phyloP scores from a whole-genome alignment of 1,284 basidiomycete species.

The Austroboletus niveus region DNA sequence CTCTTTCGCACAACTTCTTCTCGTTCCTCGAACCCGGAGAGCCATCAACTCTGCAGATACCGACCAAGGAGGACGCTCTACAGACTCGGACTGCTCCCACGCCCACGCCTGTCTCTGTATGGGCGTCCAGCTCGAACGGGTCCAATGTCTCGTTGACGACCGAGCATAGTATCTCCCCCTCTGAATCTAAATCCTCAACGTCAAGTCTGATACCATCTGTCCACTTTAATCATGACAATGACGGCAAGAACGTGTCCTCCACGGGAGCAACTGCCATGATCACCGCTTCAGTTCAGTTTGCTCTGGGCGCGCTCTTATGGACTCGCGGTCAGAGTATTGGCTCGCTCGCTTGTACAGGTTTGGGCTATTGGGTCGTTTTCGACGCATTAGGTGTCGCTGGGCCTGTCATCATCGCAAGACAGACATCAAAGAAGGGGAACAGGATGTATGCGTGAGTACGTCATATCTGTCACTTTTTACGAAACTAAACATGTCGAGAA shows the following conservation, averaged over 20 bases:
- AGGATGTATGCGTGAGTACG: slow-evolving; percentile 28
- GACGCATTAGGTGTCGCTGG: slow-evolving; percentile 81
- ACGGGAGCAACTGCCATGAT: slow-evolving; percentile 26
- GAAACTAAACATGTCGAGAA: neutral
- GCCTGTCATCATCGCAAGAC: slow-evolving; percentile 30
- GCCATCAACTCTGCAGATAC: slow-evolving; percentile 6
- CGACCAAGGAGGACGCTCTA: slow-evolving; percentile 5
- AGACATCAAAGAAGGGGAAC: slow-evolving; percentile 28
- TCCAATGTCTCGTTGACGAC: slow-evolving; percentile 1
- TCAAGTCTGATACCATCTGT: slow-evolving; percentile 7
- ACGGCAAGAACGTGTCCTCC: slow-evolving; percentile 14
- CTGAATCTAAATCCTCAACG: slow-evolving; percentile 25
- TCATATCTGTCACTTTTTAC: neutral
- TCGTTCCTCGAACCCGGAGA: slow-evolving; percentile 72
- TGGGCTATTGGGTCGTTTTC: slow-evolving; percentile 96
- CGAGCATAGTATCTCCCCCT: slow-evolving; percentile 15
- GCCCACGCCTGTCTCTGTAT: slow-evolving; percentile 22
- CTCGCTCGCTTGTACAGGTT: slow-evolving; percentile 82
- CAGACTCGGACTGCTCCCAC: slow-evolving; percentile 25
- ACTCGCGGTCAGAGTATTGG: slow-evolving; percentile 89
- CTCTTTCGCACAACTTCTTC: slow-evolving; percentile 92
- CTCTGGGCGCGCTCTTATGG: slow-evolving; percentile 77
- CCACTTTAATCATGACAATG: neutral
- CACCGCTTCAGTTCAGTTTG: slow-evolving; percentile 45
- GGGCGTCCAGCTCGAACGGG: slow-evolving; percentile 17